These are phyloP conservation scores for Trichoderma sp. DNA, from an alignment of 2,329 filamentous ascomycete species.

Conservation along the genomic window DNA sequence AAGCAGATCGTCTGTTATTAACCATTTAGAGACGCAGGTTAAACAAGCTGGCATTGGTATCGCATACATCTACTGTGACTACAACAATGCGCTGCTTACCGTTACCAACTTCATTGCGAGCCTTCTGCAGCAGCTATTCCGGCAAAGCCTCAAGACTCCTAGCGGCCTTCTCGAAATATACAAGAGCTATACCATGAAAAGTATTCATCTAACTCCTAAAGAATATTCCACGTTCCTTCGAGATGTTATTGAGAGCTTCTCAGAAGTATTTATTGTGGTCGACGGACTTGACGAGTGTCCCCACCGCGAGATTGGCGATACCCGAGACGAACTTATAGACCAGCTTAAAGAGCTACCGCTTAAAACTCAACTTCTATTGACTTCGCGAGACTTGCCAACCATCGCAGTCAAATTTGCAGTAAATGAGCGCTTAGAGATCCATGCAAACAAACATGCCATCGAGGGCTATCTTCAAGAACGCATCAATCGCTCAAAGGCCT, in stretches of 20 bases:
- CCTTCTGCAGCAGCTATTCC: not conserved
- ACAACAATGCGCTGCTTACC: not conserved
- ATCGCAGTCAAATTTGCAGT: not conserved
- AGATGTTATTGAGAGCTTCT: not conserved
- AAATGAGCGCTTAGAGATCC: not conserved
- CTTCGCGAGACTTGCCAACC: not conserved
- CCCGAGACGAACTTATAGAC: not conserved
- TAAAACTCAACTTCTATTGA: not conserved
- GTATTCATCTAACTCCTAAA: not conserved
- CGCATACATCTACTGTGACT: not conserved
- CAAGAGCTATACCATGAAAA: not conserved
- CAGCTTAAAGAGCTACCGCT: not conserved
- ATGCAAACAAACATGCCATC: not conserved
- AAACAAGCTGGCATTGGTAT: not conserved
- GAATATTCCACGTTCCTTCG: not conserved
- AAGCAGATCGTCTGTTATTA: not conserved
- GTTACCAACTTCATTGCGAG: not conserved
- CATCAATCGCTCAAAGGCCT: not conserved
- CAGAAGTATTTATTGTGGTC: not conserved
- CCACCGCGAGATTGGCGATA: not conserved
- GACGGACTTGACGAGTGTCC: not conserved
- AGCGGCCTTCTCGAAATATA: not conserved
- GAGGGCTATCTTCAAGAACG: not conserved
- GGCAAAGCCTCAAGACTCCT: not conserved
- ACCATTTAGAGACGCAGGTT: not conserved